Conservation (phyloP, 441 rosid species). For the Bocquillonia castaneifolia region DNA sequence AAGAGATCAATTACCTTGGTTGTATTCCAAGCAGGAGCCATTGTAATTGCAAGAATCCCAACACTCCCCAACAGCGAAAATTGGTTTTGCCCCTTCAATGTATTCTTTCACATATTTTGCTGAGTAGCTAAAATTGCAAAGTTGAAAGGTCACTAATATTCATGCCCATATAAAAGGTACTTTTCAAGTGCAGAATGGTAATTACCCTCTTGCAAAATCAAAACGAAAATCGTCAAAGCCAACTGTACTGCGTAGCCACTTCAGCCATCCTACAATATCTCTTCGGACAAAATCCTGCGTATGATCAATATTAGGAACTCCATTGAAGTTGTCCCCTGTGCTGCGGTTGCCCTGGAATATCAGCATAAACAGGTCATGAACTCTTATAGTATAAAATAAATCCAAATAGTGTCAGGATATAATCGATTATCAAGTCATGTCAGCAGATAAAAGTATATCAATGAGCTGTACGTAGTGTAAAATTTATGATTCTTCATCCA, state of each 20-base stretch:
- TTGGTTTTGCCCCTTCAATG: constrained; percentile 76
- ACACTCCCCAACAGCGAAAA: constrained; percentile 78
- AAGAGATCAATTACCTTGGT: constrained; percentile 54
- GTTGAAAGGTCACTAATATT: constrained; percentile 14
- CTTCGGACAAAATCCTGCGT: constrained; percentile 76
- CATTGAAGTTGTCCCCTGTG: constrained; percentile 83
- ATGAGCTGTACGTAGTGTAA: not conserved
- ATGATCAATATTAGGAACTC: constrained; percentile 93
- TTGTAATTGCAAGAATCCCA: constrained; percentile 93
- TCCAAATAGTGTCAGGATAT: not conserved
- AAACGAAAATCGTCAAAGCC: constrained; percentile 93
- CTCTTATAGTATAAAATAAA: not conserved
- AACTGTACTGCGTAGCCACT: constrained; percentile 59
- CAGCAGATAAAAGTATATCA: not conserved
- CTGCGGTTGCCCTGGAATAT: constrained; percentile 62
- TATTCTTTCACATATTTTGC: constrained; percentile 76
- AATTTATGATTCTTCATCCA: not conserved
- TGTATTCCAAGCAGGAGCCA: constrained; percentile 56
- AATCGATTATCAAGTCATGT: not conserved
- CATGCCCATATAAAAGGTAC: constrained; percentile 8
- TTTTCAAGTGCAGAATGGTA: constrained; percentile 13
- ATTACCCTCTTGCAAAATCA: constrained; percentile 91
- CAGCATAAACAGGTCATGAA: constrained; percentile 19
- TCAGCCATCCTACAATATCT: constrained; percentile 75
- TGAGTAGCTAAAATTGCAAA: constrained; percentile 50